These are phyloP conservation scores for Trichoderma lentiforme DNA, from an alignment of 2,329 filamentous ascomycete species.

Conservation along the genomic window DNA sequence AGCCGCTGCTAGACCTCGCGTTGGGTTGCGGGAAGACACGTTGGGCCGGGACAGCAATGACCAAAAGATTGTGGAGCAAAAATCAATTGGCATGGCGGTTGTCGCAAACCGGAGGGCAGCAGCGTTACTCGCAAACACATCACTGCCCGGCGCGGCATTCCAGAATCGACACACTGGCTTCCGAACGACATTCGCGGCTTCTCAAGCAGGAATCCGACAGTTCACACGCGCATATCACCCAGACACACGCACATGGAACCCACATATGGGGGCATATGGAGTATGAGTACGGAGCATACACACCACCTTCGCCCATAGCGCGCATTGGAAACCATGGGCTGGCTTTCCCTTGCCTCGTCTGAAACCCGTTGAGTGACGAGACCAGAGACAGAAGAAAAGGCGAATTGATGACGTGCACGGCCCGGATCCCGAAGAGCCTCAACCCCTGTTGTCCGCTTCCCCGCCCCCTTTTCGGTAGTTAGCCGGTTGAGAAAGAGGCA, in stretches of 20 bases:
- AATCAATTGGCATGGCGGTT: conserved; percentile 2
- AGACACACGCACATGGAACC: not conserved
- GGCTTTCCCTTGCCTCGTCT: conserved; percentile 5
- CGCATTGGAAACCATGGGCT: conserved; percentile 3
- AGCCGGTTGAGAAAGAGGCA: conserved; percentile 12
- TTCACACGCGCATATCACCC: conserved; percentile 6
- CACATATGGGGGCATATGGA: not conserved
- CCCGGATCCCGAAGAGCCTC: conserved; percentile 19
- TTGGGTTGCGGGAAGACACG: conserved; percentile 17
- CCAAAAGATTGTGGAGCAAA: conserved; percentile 12
- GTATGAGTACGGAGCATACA: not conserved
- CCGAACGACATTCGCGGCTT: not conserved
- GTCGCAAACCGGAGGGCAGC: conserved; percentile 14
- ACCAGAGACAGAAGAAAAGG: conserved; percentile 7
- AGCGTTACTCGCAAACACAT: conserved; percentile 16
- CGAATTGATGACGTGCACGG: conserved; percentile 19
- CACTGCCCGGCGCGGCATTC: conserved; percentile 16
- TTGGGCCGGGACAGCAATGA: conserved; percentile 17
- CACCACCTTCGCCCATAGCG: not conserved
- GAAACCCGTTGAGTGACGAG: conserved; percentile 5
- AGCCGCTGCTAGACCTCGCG: conserved; percentile 12
- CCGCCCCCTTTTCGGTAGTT: conserved; percentile 19
- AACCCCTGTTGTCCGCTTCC: conserved; percentile 8
- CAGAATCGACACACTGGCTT: conserved; percentile 8
- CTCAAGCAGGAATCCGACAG: conserved; percentile 5